A percentile compares a stretch with the other conserved stretches of the same genome.
These are phyloP conservation scores for Pyrenophora teres DNA, from an alignment of 2,329 filamentous ascomycete species.

Conservation along the genomic window DNA sequence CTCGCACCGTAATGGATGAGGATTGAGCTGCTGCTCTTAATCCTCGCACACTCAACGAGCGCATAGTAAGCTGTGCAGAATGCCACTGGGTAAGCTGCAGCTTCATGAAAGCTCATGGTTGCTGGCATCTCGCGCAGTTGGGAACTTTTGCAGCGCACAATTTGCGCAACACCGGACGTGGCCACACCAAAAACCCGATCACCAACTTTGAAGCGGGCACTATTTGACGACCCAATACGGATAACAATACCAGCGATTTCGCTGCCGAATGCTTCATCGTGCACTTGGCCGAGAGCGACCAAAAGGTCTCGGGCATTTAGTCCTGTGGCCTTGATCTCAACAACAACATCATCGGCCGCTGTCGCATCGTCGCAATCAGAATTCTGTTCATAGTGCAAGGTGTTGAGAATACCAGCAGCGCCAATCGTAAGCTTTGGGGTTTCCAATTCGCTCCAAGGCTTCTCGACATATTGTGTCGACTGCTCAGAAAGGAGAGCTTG, in stretches of 20 bases:
- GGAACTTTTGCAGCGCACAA: constrained; percentile 5
- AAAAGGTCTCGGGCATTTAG: constrained; percentile 27
- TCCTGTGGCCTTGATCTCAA: constrained; percentile 22
- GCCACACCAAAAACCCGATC: constrained; percentile 18
- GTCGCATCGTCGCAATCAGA: not conserved
- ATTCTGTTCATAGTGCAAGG: constrained; percentile 19
- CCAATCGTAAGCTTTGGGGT: constrained; percentile 15
- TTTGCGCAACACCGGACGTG: constrained; percentile 9
- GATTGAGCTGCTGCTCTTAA: not conserved
- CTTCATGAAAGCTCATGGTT: constrained; percentile 16
- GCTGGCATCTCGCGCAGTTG: constrained; percentile 16
- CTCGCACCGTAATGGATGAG: constrained; percentile 5
- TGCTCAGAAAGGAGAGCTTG: constrained; percentile 3
- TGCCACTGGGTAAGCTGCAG: constrained; percentile 17
- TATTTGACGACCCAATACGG: not conserved
- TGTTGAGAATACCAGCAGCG: constrained; percentile 19
- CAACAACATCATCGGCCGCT: constrained; percentile 16
- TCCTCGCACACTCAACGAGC: not conserved
- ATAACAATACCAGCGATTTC: constrained; percentile 26
- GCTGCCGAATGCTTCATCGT: constrained; percentile 16
- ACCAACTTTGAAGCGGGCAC: constrained; percentile 3
- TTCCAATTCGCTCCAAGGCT: constrained; percentile 15
- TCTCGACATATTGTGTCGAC: constrained; percentile 15
- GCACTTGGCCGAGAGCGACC: constrained; percentile 33
- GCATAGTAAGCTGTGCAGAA: constrained; percentile 7